Evolutionary conservation across 1,284 basidiomycete species (phyloP).

Genomic region (Anthracocystis setariae): DNA sequence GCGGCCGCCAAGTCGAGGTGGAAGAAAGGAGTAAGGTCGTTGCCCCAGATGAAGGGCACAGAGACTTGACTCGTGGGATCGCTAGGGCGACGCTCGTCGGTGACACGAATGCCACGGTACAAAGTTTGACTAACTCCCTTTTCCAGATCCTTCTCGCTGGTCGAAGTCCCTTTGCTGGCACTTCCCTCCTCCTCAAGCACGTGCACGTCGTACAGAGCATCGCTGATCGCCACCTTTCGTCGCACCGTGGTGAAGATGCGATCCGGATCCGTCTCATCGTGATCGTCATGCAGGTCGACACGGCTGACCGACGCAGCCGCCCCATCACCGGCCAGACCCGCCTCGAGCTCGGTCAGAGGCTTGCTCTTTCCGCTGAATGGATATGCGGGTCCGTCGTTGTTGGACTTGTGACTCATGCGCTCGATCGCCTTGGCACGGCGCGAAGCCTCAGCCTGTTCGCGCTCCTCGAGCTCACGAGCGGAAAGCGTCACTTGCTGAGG

Average conservation of each 20-base stretch:
- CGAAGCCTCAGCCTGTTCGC: conserved; percentile 33
- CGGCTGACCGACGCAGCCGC: conserved; percentile 59
- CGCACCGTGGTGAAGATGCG: conserved; percentile 66
- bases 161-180: conserved; percentile 5
- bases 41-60: conserved; percentile 68
- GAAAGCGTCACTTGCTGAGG: conserved; percentile 29
- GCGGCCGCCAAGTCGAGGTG: conserved; percentile 82
- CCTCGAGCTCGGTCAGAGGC: conserved; percentile 62
- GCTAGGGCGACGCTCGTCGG: conserved; percentile 5
- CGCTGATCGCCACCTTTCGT: conserved; percentile 22
- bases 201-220: conserved; percentile 28
- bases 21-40: conserved; percentile 79
- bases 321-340: conserved; percentile 69
- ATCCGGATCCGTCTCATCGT: conserved; percentile 68
- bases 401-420: conserved; percentile 38
- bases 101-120: background rate
- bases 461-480: conserved; percentile 29
- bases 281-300: conserved; percentile 69
- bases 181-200: conserved; percentile 11
- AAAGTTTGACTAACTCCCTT: conserved; percentile 2
- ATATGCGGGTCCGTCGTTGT: conserved; percentile 40
- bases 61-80: conserved; percentile 31
- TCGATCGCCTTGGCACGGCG: conserved; percentile 41
- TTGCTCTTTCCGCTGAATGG: conserved; percentile 38
- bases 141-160: conserved; percentile 35